Evolutionary conservation across 441 rosid species (phyloP).

Genomic region (Cnidoscolus chayamansa): DNA sequence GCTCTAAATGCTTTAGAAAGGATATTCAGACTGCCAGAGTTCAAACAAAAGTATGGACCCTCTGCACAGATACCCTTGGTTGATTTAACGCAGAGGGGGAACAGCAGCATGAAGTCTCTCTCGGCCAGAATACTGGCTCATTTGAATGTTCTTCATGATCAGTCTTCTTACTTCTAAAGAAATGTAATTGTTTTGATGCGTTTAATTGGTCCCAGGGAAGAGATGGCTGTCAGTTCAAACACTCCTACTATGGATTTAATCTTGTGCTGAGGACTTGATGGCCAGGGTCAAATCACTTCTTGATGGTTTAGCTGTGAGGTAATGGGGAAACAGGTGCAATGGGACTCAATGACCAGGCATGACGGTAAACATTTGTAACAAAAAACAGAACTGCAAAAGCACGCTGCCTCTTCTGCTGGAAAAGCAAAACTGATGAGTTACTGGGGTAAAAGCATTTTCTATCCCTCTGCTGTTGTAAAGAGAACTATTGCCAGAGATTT

Average conservation of each 20-base stretch:
- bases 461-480: not conserved
- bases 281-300: constrained; percentile 2
- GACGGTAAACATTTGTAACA: constrained; percentile 1
- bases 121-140: constrained; percentile 65
- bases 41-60: constrained; percentile 48
- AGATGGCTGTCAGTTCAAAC: not conserved
- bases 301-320: constrained; percentile 2
- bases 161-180: constrained; percentile 56
- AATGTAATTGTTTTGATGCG: constrained; percentile 5
- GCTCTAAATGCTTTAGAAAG: constrained; percentile 53
- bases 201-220: constrained; percentile 1
- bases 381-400: not conserved
- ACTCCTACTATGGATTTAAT: not conserved
- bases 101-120: constrained; percentile 47
- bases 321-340: constrained; percentile 11
- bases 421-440: not conserved
- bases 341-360: not conserved
- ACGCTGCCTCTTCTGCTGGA: not conserved
- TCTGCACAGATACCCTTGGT: constrained; percentile 58
- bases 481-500: constrained; percentile 12
- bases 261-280: constrained; percentile 3
- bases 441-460: not conserved
- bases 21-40: constrained; percentile 59
- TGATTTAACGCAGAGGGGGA: constrained; percentile 60
- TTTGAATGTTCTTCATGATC: constrained; percentile 57